These are phyloP conservation scores for Balamuthia mandrillaris DNA, from an alignment of 208 protist genomes.

Conservation along the genomic window DNA sequence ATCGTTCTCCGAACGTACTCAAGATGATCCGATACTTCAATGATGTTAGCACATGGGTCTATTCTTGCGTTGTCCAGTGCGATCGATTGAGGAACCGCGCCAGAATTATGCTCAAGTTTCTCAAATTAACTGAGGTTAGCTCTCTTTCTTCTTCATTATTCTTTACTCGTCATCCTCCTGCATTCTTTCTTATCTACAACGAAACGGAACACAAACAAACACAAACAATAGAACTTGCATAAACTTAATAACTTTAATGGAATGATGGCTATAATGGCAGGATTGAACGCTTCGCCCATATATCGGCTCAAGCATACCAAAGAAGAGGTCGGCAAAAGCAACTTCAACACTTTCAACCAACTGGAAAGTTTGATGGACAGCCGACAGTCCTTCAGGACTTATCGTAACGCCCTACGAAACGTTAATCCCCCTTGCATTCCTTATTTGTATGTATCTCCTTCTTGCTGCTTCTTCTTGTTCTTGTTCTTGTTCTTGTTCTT, in stretches of 20 bases:
- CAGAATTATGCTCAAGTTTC: slow-evolving; percentile 55
- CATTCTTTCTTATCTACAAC: slow-evolving; percentile 35
- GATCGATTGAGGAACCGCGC: slow-evolving; percentile 44
- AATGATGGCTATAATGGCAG: slow-evolving; percentile 34
- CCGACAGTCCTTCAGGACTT: neutral
- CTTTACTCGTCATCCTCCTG: neutral
- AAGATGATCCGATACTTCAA: slow-evolving; percentile 68
- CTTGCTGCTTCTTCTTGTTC: neutral
- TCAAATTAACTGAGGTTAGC: slow-evolving; percentile 61
- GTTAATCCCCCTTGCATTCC: slow-evolving; percentile 56
- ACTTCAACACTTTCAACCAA: slow-evolving; percentile 46
- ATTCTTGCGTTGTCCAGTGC: slow-evolving; percentile 43
- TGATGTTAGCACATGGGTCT: slow-evolving; percentile 59
- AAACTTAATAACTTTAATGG: slow-evolving; percentile 55
- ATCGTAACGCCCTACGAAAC: slow-evolving; percentile 9
- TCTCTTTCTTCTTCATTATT: neutral
- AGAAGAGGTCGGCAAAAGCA: slow-evolving; percentile 8
- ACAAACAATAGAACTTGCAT: slow-evolving; percentile 22
- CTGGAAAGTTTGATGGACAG: neutral
- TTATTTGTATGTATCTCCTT: slow-evolving; percentile 32
- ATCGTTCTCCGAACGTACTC: slow-evolving; percentile 62
- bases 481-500: neutral
- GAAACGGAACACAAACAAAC: slow-evolving; percentile 45
- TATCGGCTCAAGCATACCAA: slow-evolving; percentile 41
- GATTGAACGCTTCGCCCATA: slow-evolving; percentile 30